Conservation (phyloP, 331 rosid species). For the Cydonia oblonga region DNA sequence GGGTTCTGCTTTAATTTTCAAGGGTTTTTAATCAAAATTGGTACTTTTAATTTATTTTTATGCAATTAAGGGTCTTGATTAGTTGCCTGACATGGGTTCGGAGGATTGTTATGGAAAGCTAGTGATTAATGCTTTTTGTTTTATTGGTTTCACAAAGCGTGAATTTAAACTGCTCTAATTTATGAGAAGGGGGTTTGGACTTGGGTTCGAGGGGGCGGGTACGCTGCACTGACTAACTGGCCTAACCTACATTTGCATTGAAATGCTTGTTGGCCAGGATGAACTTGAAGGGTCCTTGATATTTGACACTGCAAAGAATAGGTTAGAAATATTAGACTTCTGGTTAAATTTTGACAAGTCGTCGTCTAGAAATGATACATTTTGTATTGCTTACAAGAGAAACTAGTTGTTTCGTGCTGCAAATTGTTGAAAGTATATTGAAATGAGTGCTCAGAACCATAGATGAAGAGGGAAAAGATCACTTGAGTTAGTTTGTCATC, state of each 20-base stretch:
- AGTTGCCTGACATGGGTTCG: background rate
- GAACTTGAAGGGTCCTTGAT: background rate
- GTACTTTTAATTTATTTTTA: background rate
- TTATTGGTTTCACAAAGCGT: too few relatives aligned
- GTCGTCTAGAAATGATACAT: background rate
- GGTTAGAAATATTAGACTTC: background rate
- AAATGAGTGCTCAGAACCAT: background rate
- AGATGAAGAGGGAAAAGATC: background rate
- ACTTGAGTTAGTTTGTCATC: background rate
- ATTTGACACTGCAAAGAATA: background rate
- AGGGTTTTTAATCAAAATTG: background rate
- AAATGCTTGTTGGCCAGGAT: too few relatives aligned
- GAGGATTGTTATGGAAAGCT: background rate
- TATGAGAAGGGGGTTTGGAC: too few relatives aligned
- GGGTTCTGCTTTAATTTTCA: background rate
- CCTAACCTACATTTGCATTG: too few relatives aligned
- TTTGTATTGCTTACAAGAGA: background rate
- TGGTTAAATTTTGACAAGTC: background rate
- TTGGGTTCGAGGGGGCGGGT: too few relatives aligned
- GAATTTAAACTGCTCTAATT: too few relatives aligned
- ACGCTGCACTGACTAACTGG: too few relatives aligned
- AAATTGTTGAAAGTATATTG: background rate
- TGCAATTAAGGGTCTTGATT: background rate
- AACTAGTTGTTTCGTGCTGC: background rate
- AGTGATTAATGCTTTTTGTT: background rate